Evolutionary conservation across 2,329 filamentous ascomycete genomes (phyloP).

Genomic region (Colletotrichum liriopes): DNA sequence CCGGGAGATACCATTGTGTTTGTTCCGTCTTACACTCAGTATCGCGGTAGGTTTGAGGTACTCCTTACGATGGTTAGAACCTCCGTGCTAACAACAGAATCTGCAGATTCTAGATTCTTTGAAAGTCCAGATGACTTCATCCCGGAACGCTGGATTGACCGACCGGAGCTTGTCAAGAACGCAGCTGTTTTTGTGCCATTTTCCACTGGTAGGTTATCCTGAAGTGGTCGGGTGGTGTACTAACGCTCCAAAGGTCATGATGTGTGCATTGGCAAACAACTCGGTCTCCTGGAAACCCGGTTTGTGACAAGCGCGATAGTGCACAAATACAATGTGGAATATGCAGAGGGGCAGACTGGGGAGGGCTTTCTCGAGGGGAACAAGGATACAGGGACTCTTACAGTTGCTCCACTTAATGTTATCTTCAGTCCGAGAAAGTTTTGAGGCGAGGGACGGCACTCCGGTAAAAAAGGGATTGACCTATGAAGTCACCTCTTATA

Average conservation of each 20-base stretch:
- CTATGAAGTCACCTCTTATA: neutral
- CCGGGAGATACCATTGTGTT: slow-evolving; percentile 54
- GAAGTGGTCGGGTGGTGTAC: neutral
- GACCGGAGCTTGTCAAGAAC: slow-evolving; percentile 51
- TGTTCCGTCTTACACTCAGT: slow-evolving; percentile 48
- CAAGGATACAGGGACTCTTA: slow-evolving; percentile 36
- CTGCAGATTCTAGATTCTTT: slow-evolving; percentile 43
- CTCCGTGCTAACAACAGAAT: slow-evolving; percentile 17
- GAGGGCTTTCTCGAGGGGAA: slow-evolving; percentile 23
- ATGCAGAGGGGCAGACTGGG: slow-evolving; percentile 30
- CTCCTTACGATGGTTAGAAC: no score
- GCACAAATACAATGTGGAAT: slow-evolving; percentile 29
- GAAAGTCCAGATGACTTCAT: slow-evolving; percentile 51
- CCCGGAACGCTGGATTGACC: slow-evolving; percentile 55
- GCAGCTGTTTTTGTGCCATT: slow-evolving; percentile 51
- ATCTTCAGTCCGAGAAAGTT: slow-evolving; percentile 24
- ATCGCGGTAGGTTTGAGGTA: slow-evolving; percentile 37
- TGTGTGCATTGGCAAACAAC: slow-evolving; percentile 55
- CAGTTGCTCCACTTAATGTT: slow-evolving; percentile 31
- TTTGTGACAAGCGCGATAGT: slow-evolving; percentile 37
- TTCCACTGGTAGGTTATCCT: slow-evolving; percentile 46
- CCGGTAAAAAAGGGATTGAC: neutral
- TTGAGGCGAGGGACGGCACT: neutral
- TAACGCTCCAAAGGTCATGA: slow-evolving; percentile 43
- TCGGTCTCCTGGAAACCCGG: slow-evolving; percentile 53